Percentiles rank a stretch among this genome's conserved stretches.
These are phyloP conservation scores for Sugiyamaella neomexicana DNA, from an alignment of 1,139 yeast genomes.

Conservation along the genomic window DNA sequence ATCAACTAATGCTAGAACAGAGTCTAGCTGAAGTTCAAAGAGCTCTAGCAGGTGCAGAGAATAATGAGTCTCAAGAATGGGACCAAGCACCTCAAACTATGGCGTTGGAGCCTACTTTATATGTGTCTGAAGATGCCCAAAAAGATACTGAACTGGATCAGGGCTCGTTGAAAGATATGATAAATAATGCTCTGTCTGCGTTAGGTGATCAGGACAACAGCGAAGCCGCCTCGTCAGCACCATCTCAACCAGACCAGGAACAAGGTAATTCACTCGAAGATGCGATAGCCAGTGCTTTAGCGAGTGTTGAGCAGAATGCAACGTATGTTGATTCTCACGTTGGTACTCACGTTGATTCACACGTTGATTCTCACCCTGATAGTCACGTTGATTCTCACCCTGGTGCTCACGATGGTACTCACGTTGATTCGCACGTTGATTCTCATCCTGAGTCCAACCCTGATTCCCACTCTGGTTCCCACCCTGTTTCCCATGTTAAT, in stretches of 20 bases:
- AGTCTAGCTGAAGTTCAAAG: slow-evolving; percentile 13
- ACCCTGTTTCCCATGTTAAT: too few species aligned
- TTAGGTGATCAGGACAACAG: slow-evolving; percentile 1
- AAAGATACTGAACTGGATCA: slow-evolving; percentile 6
- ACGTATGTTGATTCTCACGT: too few species aligned
- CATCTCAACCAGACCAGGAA: neutral
- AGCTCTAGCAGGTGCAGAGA: slow-evolving; percentile 4
- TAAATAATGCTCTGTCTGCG: slow-evolving; percentile 14
- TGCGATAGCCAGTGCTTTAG: slow-evolving; percentile 11
- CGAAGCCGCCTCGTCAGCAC: neutral
- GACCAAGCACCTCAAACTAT: neutral
- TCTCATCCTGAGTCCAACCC: too few species aligned
- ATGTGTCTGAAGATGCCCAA: neutral
- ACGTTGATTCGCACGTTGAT: too few species aligned
- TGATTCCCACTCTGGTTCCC: too few species aligned
- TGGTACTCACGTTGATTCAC: too few species aligned
- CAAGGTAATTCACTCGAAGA: neutral
- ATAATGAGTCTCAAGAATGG: neutral
- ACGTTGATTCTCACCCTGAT: too few species aligned
- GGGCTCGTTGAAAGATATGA: slow-evolving; percentile 4
- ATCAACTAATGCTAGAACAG: slow-evolving; percentile 10
- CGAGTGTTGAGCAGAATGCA: neutral
- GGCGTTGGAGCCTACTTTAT: too few species aligned
- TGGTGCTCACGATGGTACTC: too few species aligned
- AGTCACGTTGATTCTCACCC: too few species aligned